phyloP scores from a whole-genome alignment of 73 alveolate species.

The Paramecium pentaurelia region DNA sequence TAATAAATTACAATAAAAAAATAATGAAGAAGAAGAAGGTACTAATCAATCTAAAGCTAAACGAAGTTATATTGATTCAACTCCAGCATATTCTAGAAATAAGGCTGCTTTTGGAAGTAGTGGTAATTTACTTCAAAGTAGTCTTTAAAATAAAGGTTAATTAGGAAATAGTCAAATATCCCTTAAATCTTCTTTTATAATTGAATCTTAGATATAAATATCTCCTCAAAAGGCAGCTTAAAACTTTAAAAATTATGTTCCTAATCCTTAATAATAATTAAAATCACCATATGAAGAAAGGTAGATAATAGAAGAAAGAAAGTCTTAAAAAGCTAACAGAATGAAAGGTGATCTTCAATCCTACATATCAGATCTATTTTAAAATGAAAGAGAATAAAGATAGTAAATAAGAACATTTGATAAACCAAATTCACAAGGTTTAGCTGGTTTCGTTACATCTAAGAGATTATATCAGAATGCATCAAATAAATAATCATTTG shows the following conservation, averaged over 20 bases:
- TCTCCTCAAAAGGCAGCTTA: neutral
- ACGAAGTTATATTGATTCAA: neutral
- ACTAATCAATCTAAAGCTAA: neutral
- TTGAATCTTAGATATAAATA: neutral
- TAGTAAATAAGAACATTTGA: neutral
- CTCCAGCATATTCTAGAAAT: neutral
- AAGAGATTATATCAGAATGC: neutral
- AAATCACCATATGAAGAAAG: neutral
- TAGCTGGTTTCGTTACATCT: neutral
- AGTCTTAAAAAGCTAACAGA: neutral
- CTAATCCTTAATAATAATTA: neutral
- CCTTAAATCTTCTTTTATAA: neutral
- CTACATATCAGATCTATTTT: neutral
- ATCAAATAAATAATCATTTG: neutral
- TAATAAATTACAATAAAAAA: neutral
- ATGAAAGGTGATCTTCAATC: neutral
- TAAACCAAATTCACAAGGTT: neutral
- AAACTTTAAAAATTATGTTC: neutral
- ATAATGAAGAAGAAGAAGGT: neutral
- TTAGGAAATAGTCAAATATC: conserved; percentile 23
- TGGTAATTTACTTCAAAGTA: neutral
- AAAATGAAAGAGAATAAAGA: neutral
- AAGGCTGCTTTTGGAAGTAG: neutral
- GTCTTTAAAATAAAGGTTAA: neutral
- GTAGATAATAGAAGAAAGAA: neutral